phyloP scores from a whole-genome alignment of 2,329 filamentous ascomycete genomes.

The Chalaropsis thielavioides region DNA sequence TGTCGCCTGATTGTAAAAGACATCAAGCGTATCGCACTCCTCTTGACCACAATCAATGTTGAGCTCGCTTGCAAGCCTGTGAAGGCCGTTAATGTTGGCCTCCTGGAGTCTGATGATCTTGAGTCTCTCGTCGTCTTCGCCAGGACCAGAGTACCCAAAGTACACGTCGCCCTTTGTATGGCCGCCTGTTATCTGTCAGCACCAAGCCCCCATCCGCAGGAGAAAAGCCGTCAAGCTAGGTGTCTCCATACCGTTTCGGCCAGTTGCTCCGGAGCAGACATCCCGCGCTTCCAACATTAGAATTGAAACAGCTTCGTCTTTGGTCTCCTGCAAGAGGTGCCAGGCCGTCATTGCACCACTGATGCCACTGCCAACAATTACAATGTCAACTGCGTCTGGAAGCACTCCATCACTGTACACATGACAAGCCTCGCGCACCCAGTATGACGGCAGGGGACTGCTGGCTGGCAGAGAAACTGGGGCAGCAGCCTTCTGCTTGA shows the following conservation, averaged over 20 bases:
- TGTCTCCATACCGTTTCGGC: slow-evolving; percentile 24
- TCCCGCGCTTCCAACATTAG: slow-evolving; percentile 26
- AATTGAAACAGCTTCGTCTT: slow-evolving; percentile 16
- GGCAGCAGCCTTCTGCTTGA: neutral
- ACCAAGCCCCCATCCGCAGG: neutral
- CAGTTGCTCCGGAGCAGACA: slow-evolving; percentile 26
- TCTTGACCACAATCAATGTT: slow-evolving; percentile 17
- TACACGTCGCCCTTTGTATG: slow-evolving; percentile 16
- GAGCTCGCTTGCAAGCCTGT: slow-evolving; percentile 14
- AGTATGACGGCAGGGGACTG: slow-evolving; percentile 13
- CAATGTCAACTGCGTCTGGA: slow-evolving; percentile 31
- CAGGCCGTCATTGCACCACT: slow-evolving; percentile 31
- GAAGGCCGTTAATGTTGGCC: slow-evolving; percentile 16
- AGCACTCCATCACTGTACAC: slow-evolving; percentile 21
- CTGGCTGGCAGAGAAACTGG: slow-evolving; percentile 4
- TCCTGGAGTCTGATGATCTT: slow-evolving; percentile 18
- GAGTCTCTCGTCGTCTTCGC: slow-evolving; percentile 12
- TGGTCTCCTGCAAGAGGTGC: slow-evolving; percentile 17
- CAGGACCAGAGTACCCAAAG: slow-evolving; percentile 7
- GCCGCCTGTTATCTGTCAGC: slow-evolving; percentile 13
- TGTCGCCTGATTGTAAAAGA: slow-evolving; percentile 12
- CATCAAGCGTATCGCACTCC: slow-evolving; percentile 13
- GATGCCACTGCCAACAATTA: slow-evolving; percentile 42
- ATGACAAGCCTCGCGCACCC: slow-evolving; percentile 21
- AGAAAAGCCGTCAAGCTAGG: too few species aligned